These are phyloP conservation scores for Tillandsia fasciculata DNA, from an alignment of 176 grass and related monocot genomes.

Conservation along the genomic window DNA sequence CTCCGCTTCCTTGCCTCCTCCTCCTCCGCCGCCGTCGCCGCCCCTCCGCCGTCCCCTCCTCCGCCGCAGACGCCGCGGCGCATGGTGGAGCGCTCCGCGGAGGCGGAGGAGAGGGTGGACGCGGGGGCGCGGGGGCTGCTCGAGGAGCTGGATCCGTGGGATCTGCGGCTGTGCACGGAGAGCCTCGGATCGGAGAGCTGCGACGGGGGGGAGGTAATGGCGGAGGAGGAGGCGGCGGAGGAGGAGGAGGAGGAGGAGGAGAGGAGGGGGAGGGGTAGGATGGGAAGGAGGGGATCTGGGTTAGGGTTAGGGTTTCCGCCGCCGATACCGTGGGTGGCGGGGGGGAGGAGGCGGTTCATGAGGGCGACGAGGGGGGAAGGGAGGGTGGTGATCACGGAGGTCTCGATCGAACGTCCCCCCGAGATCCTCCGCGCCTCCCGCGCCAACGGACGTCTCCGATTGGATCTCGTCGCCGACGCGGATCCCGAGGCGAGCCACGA, in stretches of 20 bases:
- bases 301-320: background rate
- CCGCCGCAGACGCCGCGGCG: too few species aligned
- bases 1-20: too few species aligned
- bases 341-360: slow-evolving; percentile 2
- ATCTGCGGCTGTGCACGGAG: background rate
- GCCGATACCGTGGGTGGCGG: background rate
- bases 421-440: slow-evolving; percentile 11
- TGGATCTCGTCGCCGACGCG: slow-evolving; percentile 1
- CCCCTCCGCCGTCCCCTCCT: too few species aligned
- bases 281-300: too few species aligned
- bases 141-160: too few species aligned
- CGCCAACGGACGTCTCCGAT: slow-evolving; percentile 3
- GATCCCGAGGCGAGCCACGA: background rate
- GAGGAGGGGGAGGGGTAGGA: background rate
- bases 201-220: background rate
- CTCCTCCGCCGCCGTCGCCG: too few species aligned
- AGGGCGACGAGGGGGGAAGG: slow-evolving; percentile 1
- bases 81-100: too few species aligned
- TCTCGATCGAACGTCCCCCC: slow-evolving; percentile 3
- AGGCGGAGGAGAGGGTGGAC: too few species aligned
- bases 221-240: background rate
- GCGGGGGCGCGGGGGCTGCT: too few species aligned
- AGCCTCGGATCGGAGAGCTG: slow-evolving; percentile 9
- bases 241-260: background rate
- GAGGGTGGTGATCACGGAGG: slow-evolving; percentile 10